These are phyloP conservation scores for Carex arenaria DNA, from an alignment of 202 grass and related monocot genomes.

Conservation along the genomic window DNA sequence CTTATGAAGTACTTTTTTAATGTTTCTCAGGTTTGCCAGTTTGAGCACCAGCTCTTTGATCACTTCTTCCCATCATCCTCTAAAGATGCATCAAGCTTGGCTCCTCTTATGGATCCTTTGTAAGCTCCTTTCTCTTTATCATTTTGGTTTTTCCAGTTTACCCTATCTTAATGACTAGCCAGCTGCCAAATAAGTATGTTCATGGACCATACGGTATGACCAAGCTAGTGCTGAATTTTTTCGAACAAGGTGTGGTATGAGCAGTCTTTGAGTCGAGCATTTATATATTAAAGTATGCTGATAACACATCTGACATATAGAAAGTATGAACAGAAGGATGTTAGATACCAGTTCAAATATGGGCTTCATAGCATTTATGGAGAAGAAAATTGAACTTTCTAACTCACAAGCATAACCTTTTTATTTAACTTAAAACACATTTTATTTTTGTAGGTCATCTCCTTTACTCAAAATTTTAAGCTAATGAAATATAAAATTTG, in stretches of 20 bases:
- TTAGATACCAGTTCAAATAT: not conserved
- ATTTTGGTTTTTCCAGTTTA: not conserved
- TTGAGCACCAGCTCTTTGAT: slow-evolving; percentile 99
- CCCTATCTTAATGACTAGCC: not conserved
- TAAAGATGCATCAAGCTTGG: slow-evolving; percentile 73
- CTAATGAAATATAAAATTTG: not conserved
- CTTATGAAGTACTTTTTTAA: not conserved
- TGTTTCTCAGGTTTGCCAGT: slow-evolving; percentile 80
- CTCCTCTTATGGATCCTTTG: slow-evolving; percentile 89
- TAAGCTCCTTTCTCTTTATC: slow-evolving; percentile 40
- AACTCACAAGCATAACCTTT: not conserved
- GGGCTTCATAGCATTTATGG: not conserved
- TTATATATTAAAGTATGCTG: not conserved
- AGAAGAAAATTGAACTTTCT: not conserved
- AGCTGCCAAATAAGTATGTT: not conserved
- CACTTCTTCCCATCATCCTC: slow-evolving; percentile 91
- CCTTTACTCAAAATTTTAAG: not conserved
- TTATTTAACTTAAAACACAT: not conserved
- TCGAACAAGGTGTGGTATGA: not conserved
- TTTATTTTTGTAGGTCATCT: not conserved
- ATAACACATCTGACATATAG: not conserved
- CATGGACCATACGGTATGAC: not conserved
- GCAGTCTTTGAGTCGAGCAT: not conserved
- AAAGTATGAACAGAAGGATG: not conserved
- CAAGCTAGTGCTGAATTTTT: not conserved